Percentiles rank a stretch among this genome's conserved stretches.
These are phyloP conservation scores for Solanum lycopersicoides DNA, from an alignment of 257 asterid species.

Conservation along the genomic window DNA sequence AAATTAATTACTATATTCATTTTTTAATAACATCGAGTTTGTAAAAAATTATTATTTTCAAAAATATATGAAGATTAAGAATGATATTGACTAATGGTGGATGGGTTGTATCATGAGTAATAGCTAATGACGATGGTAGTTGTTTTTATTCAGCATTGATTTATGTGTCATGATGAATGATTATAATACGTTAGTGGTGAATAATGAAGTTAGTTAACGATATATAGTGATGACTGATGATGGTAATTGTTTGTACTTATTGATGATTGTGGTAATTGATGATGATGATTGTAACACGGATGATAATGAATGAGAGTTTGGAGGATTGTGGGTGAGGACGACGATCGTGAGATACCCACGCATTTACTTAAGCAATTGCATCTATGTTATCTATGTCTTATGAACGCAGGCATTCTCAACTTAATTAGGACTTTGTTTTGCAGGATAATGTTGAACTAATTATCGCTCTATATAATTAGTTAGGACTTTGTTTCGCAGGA, in stretches of 20 bases:
- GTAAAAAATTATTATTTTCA: too few species aligned
- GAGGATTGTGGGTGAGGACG: background rate
- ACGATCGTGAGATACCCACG: background rate
- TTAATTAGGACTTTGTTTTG: too few species aligned
- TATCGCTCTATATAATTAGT: too few species aligned
- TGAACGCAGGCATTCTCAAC: background rate
- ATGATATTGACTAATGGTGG: background rate
- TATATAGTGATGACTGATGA: background rate
- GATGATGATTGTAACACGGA: background rate
- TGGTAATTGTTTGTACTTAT: background rate
- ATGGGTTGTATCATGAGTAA: too few species aligned
- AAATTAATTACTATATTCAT: too few species aligned
- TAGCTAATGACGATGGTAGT: background rate
- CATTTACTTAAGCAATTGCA: background rate
- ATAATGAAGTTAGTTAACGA: background rate
- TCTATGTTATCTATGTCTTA: too few species aligned
- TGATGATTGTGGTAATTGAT: background rate
- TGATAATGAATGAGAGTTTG: background rate
- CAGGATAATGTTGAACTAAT: background rate
- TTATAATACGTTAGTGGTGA: background rate
- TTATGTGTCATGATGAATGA: background rate
- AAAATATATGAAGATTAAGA: background rate
- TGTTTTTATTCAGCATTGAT: rapidly evolving
- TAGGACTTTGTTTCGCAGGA: too few species aligned
- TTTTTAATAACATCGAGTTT: too few species aligned